Evolutionary conservation across 768 basidiomycete genomes (phyloP), one percentile per base, ranked within the genome.

Genomic region (Xerocomellus intermedius): DNA sequence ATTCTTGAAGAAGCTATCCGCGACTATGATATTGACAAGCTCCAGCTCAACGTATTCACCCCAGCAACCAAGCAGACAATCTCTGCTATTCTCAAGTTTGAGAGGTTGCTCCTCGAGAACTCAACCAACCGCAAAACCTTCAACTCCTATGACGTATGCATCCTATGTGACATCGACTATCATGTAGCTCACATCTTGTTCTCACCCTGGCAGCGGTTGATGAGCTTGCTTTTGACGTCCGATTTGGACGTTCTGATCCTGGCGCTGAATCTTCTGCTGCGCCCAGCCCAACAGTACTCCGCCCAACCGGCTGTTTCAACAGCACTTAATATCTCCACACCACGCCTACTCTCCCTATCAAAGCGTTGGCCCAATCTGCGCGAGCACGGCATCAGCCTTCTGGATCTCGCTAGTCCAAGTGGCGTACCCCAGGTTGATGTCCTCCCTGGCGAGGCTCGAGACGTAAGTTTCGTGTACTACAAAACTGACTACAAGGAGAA

Each of bases 51-150:
- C 52, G 79, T 81, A 24, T 97, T 98, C 67, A 83, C 85, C 2
- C 83, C 87, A 0, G 71, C 77, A 41, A 86, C 85, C 24, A 95
- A 94, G 78, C 80, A 80, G 54, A 77, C 84, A 3, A 69, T 98
- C 13, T 83, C 86, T 58, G 86, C 89, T 68, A 87, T 99, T 60
- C 82, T 99, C 57, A 80, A 85, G 61, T 94, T 99, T 60, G 86
- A 94, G 75, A 82, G 91, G 58, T 74, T 98, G 37, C 75, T 99
- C 48, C 77, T 99, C 65, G 97, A 98, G 75, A 97, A 98, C 71
- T 96, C 94, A 44, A 99, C 97, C 38, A 98, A 96, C 69, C 79
- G 97, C 66, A 98, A 98, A 77, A 90, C 94, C 54, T 99, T 88
- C 74, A 86, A 83, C 56, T 96, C 94, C 5, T 99, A 97, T 73